A percentile compares a stretch with the other conserved stretches of the same genome.
Evolutionary conservation across 129 eudicot genomes (phyloP).

Genomic region (Gnaphalium uliginosum): DNA sequence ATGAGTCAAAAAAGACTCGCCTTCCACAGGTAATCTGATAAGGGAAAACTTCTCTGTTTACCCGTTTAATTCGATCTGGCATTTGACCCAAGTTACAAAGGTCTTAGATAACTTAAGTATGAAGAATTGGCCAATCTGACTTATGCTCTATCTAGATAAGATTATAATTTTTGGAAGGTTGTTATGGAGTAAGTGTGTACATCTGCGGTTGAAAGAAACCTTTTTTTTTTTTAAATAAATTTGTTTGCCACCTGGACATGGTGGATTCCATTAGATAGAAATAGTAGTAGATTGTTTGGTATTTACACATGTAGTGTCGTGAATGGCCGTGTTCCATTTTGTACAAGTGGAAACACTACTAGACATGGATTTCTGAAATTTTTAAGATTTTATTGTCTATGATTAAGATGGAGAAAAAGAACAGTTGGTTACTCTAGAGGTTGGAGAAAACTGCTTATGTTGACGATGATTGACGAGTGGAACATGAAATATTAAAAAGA

Average conservation of each 20-base stretch:
- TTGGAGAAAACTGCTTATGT: conserved; percentile 16
- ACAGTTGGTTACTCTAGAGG: conserved; percentile 4
- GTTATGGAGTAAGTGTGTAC: not conserved
- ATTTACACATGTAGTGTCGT: not conserved
- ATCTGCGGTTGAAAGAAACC: not conserved
- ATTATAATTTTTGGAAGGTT: not conserved
- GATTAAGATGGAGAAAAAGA: conserved; percentile 11
- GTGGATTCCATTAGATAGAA: not conserved
- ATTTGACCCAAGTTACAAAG: not conserved
- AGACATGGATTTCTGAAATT: conserved; percentile 8
- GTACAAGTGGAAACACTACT: not conserved
- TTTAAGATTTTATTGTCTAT: not conserved
- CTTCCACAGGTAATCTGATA: too few relatives aligned
- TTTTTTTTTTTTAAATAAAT: not conserved
- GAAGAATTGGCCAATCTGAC: not conserved
- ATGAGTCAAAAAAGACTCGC: too few relatives aligned
- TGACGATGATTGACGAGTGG: not conserved
- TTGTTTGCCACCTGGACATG: not conserved
- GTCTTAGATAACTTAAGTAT: not conserved
- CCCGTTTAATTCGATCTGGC: not conserved
- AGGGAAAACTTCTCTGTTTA: not conserved
- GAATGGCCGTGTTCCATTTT: not conserved
- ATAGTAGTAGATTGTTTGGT: not conserved
- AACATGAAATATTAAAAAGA: not conserved
- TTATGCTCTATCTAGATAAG: not conserved